Evolutionary conservation across 1,284 basidiomycete species (phyloP), one percentile per base, ranked within the genome.

Genomic region (Microbotryum lychnidis-dioicae): DNA sequence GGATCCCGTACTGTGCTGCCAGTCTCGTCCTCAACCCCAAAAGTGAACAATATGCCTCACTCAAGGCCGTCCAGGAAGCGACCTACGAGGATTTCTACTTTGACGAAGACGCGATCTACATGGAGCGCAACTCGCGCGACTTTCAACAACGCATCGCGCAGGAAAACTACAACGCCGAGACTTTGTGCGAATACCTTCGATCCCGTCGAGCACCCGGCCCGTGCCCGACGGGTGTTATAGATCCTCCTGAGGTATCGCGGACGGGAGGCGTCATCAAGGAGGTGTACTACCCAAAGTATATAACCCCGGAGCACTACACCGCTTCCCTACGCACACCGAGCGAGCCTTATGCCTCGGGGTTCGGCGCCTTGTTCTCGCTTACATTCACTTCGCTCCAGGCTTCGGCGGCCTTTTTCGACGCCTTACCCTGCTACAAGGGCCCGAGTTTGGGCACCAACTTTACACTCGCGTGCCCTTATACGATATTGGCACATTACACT

Each of bases 101-200:
- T 73, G 82, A 84, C 71, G 89, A 94, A 75, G 96, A 98, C 73
- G 91, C 91, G 42, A 84, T 97, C 58, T 97, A 87, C 79, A 89
- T 98, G 86, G 94, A 98, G 75, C 87, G 94, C 69, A 98, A 98
- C 77, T 96, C 91, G 23, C 89, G 94, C 56, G 86, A 97, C 77
- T 97, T 97, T 78, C 79, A 82, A 56, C 78, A 79, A 10, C 87
- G 94, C 58, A 82, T 93, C 67, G 80, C 80, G 61, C 75, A 80
- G 59, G 91, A 97, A 75, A 90, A 98, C 75, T 75, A 76, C 56
- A 97, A 96, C 74, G 81, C 94, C 3, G 85, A 88, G 73, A 83
- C 83, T 31, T 79, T 96, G 53, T 93, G 90, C 72, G 84, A 87
- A 60, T 84, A 86, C 73, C 79, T 98, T n/a, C 81, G 79, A 62